These are phyloP conservation scores for Paraglomus brasilianum DNA, from an alignment of 192 early-diverging fungal genomes.

Conservation along the genomic window DNA sequence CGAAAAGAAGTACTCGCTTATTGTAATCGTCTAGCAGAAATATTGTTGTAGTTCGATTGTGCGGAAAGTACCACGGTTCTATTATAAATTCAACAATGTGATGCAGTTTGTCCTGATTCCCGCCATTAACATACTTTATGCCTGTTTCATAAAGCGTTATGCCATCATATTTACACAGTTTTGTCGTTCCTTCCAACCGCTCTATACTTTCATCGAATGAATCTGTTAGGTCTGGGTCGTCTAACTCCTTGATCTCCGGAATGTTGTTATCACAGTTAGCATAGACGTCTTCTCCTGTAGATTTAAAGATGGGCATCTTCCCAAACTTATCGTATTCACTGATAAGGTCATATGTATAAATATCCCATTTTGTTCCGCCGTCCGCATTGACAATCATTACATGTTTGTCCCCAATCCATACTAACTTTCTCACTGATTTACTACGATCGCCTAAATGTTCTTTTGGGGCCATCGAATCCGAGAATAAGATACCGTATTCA, in stretches of 20 bases:
- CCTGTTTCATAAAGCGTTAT: neutral
- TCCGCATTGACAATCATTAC: neutral
- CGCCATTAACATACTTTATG: neutral
- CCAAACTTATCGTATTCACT: neutral
- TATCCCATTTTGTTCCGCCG: neutral
- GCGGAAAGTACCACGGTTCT: conserved; percentile 8
- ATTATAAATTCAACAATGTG: neutral
- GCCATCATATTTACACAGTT: neutral
- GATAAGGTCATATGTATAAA: neutral
- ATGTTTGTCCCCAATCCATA: conserved; percentile 12
- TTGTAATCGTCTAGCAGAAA: conserved; percentile 7
- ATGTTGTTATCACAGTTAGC: neutral
- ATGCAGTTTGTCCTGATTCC: neutral
- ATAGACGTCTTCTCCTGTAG: neutral
- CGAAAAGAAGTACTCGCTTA: neutral
- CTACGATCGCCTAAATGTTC: neutral
- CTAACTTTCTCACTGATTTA: neutral
- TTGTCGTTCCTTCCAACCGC: neutral
- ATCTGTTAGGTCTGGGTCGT: neutral
- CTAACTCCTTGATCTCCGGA: neutral
- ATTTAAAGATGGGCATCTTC: neutral
- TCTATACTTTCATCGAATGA: neutral
- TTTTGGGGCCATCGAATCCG: neutral
- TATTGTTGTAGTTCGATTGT: neutral
- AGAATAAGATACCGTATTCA: neutral